A percentile compares a stretch with the other conserved stretches of the same genome.
phyloP scores from a whole-genome alignment of 2,329 filamentous ascomycete species.

The Cladosporium sp. region DNA sequence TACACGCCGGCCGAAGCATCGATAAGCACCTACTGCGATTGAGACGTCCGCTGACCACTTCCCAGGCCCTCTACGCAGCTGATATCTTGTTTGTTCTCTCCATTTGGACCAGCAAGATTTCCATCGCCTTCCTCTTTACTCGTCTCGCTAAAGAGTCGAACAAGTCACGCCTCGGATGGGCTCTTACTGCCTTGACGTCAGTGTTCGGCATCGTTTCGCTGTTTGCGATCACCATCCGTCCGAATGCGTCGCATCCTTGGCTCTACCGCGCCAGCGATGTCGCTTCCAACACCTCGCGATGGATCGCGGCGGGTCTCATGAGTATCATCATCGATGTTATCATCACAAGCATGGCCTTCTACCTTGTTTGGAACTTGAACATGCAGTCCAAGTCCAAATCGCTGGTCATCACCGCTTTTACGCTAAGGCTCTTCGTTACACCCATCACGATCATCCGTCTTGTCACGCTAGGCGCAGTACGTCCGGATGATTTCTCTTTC shows the following conservation, averaged over 20 bases:
- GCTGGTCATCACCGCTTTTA: constrained; percentile 17
- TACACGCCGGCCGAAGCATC: background rate
- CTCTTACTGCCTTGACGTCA: background rate
- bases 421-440: constrained; percentile 15
- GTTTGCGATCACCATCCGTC: constrained; percentile 2
- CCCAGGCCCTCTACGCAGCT: constrained; percentile 16
- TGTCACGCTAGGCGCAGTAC: constrained; percentile 7
- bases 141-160: constrained; percentile 15
- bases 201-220: constrained; percentile 8
- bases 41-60: background rate
- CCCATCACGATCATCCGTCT: constrained; percentile 15
- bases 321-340: constrained; percentile 14
- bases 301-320: constrained; percentile 7
- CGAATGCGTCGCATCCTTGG: constrained; percentile 10
- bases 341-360: constrained; percentile 7
- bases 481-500: constrained; percentile 15
- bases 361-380: constrained; percentile 17
- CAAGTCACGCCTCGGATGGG: constrained; percentile 4
- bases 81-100: constrained; percentile 16
- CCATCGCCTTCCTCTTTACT: constrained; percentile 15
- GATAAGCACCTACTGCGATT: background rate
- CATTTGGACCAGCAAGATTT: constrained; percentile 17
- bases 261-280: background rate
- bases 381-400: constrained; percentile 17
- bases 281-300: background rate